Evolutionary conservation across 768 basidiomycete genomes (phyloP).

Genomic region (Tricholoma furcatifolium): DNA sequence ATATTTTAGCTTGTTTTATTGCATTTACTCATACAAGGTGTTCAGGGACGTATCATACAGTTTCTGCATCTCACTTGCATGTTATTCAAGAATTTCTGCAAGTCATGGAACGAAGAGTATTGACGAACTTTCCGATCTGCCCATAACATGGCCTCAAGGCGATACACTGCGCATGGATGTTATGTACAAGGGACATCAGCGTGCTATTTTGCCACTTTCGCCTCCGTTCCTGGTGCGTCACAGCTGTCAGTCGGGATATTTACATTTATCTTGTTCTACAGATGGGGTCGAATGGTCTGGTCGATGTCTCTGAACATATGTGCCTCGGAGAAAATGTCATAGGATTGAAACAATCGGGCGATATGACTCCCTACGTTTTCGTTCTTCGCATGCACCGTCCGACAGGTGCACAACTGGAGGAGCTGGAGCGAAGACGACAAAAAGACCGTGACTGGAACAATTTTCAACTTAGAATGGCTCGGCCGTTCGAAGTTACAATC

Average conservation of each 20-base stretch:
- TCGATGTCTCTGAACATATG: slow-evolving; percentile 51
- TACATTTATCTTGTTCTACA: slow-evolving; percentile 16
- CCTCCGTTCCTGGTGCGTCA: slow-evolving; percentile 39
- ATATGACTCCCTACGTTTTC: slow-evolving; percentile 44
- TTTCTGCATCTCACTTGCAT: slow-evolving; percentile 45
- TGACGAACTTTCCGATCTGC: slow-evolving; percentile 22
- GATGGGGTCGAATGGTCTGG: slow-evolving; percentile 45
- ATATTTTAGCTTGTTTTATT: neutral
- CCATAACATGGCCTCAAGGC: slow-evolving; percentile 43
- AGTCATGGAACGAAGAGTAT: slow-evolving; percentile 15
- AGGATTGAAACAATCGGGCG: slow-evolving; percentile 39
- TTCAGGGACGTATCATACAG: slow-evolving; percentile 32
- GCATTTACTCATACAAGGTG: neutral
- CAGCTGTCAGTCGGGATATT: neutral
- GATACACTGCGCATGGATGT: slow-evolving; percentile 35
- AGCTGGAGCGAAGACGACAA: slow-evolving; percentile 26
- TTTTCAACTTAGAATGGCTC: slow-evolving; percentile 34
- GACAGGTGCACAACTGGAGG: slow-evolving; percentile 40
- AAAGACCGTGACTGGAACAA: slow-evolving; percentile 40
- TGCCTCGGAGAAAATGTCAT: slow-evolving; percentile 40
- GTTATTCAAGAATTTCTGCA: slow-evolving; percentile 32
- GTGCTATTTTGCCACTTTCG: slow-evolving; percentile 34
- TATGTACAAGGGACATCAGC: slow-evolving; percentile 22
- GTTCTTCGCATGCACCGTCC: slow-evolving; percentile 51
- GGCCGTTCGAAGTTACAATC: slow-evolving; percentile 29